Conservation (phyloP, 1,284 basidiomycete genomes). For the Thelephora terrestris region DNA sequence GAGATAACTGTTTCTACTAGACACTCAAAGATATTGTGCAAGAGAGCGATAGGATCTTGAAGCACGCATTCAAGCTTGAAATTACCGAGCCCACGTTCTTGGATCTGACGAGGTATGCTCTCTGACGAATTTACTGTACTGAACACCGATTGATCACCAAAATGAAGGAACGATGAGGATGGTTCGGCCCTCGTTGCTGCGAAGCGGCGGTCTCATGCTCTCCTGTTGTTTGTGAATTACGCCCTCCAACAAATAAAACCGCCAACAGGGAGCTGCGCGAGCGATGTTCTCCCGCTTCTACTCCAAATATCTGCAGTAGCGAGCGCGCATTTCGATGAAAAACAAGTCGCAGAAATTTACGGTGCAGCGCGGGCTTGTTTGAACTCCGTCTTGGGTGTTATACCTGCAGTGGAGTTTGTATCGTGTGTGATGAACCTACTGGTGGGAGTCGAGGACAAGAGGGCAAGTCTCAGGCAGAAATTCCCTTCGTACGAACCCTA, state of each 20-base stretch:
- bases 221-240: conserved; percentile 50
- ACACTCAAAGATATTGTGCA: conserved; percentile 55
- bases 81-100: conserved; percentile 40
- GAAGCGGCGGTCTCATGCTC: conserved; percentile 53
- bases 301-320: conserved; percentile 30
- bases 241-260: conserved; percentile 25
- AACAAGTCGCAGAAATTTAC: conserved; percentile 32
- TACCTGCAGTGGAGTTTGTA: conserved; percentile 61
- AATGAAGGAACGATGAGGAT: conserved; percentile 44
- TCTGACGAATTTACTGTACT: not conserved
- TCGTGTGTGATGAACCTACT: conserved; percentile 36
- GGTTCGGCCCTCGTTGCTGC: conserved; percentile 29
- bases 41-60: conserved; percentile 57
- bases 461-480: conserved; percentile 25
- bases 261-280: conserved; percentile 11
- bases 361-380: conserved; percentile 39
- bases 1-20: conserved; percentile 24
- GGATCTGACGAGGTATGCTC: conserved; percentile 41
- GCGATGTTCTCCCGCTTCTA: conserved; percentile 33
- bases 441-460: conserved; percentile 38
- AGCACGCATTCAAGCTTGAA: conserved; percentile 32
- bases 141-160: conserved; percentile 4
- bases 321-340: conserved; percentile 20
- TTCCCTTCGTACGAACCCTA: conserved; percentile 1
- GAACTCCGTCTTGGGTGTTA: conserved; percentile 40